These are phyloP conservation scores for Trichoderma erinaceum DNA, from an alignment of 495 filamentous ascomycete genomes.

Conservation along the genomic window DNA sequence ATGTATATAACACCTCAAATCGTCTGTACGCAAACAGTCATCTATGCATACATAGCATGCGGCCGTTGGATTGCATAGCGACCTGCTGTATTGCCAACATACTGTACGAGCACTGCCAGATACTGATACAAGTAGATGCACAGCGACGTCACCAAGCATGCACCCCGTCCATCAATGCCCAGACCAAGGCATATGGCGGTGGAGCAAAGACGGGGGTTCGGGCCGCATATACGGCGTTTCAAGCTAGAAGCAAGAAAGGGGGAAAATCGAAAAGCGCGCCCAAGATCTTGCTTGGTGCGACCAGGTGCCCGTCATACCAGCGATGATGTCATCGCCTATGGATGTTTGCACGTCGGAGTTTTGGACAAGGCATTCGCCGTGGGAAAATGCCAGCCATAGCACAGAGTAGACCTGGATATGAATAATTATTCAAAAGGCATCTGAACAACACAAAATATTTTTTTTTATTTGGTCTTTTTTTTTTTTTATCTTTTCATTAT, in stretches of 20 bases:
- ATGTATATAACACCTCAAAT: too few relatives aligned
- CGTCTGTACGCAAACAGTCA: too few relatives aligned
- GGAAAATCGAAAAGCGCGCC: too few relatives aligned
- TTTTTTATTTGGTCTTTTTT: background rate
- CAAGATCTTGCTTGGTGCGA: background rate
- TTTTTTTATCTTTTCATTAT: background rate
- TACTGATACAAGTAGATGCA: background rate
- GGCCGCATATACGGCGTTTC: slow-evolving; percentile 2
- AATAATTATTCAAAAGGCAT: background rate
- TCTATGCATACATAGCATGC: background rate
- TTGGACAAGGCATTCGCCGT: too few relatives aligned
- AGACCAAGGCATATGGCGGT: background rate
- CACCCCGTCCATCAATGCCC: background rate
- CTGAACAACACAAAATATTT: background rate
- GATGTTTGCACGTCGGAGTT: background rate
- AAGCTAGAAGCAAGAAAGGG: background rate
- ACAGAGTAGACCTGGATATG: background rate
- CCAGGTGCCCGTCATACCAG: background rate
- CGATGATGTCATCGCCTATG: background rate
- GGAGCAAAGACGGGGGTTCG: background rate
- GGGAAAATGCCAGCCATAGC: background rate
- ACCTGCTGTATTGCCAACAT: background rate
- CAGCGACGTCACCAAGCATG: background rate
- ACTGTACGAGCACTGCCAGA: background rate
- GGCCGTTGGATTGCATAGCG: background rate